Evolutionary conservation across 345 rosid species (phyloP).

Genomic region (Eucalyptus sideroxylon): DNA sequence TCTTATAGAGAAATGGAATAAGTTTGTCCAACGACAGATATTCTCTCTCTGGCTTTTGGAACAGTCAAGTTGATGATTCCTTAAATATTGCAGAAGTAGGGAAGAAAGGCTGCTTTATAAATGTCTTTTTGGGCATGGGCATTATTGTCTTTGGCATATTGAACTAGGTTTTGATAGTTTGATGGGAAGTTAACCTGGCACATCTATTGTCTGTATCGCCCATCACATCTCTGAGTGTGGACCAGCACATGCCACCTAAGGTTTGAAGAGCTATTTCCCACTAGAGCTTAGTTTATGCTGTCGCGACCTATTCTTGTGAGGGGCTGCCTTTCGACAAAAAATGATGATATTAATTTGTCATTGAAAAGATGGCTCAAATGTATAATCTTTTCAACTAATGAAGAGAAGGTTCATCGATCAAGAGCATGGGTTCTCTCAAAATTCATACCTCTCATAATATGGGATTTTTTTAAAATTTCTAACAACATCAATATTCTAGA

Average conservation of each 20-base stretch:
- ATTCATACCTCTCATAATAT: fast-evolving
- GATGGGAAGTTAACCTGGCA: not conserved
- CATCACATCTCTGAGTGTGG: not conserved
- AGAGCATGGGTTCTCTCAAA: fast-evolving
- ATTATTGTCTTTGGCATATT: not conserved
- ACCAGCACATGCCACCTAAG: not conserved
- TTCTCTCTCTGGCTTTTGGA: not conserved
- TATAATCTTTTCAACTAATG: not conserved
- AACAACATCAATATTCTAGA: fast-evolving
- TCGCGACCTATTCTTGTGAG: fast-evolving
- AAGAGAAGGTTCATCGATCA: not conserved
- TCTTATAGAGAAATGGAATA: not conserved
- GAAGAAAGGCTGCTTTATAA: not conserved
- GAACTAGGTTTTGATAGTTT: not conserved
- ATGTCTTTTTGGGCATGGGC: not conserved
- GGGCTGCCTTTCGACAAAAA: not conserved
- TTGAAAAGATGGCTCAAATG: not conserved
- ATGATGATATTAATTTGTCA: too few relatives aligned
- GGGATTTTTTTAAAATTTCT: too few relatives aligned
- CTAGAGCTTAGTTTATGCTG: not conserved
- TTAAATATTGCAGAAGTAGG: not conserved
- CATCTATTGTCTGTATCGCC: not conserved
- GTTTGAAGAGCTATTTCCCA: not conserved
- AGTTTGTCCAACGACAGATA: not conserved
- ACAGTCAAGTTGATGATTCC: not conserved